Conservation (phyloP, 179 eudicot species). For the Silene vulgaris region DNA sequence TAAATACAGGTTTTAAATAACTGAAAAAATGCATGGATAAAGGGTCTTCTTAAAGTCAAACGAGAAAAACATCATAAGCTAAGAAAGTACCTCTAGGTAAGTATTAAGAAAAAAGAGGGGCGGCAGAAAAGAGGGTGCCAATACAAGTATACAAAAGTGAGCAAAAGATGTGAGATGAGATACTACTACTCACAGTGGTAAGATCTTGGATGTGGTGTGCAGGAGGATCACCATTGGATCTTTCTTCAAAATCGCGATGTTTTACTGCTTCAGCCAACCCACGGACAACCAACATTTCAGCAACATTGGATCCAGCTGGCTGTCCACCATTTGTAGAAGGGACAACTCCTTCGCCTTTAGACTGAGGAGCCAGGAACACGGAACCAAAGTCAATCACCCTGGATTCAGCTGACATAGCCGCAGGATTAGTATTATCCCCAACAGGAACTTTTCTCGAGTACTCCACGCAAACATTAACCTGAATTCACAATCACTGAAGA, state of each 20-base stretch:
- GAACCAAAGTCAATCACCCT: constrained; percentile 89
- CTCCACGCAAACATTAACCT: constrained; percentile 96
- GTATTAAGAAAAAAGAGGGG: background rate
- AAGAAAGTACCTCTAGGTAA: constrained; percentile 1
- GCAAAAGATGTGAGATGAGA: background rate
- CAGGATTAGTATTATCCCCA: constrained; percentile 43
- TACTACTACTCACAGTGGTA: constrained; percentile 50
- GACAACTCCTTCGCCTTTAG: constrained; percentile 56
- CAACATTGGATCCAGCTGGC: constrained; percentile 59
- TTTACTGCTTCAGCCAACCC: constrained; percentile 68
- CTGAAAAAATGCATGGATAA: background rate
- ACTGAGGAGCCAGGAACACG: constrained; percentile 61
- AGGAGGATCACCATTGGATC: constrained; percentile 74
- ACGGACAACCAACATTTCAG: constrained; percentile 77
- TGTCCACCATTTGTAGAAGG: constrained; percentile 44
- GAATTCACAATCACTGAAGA: constrained; percentile 18
- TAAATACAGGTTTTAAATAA: too few species aligned
- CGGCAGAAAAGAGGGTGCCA: background rate
- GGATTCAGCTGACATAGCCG: constrained; percentile 45
- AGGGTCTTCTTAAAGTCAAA: too few species aligned
- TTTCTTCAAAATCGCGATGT: constrained; percentile 88
- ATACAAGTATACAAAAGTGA: background rate
- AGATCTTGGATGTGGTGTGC: constrained; percentile 68
- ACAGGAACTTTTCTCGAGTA: constrained; percentile 74
- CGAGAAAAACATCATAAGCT: background rate